Base-by-base conservation (phyloP, 2,329 filamentous ascomycete species). In the Pseudogymnoascus sp. region DNA sequence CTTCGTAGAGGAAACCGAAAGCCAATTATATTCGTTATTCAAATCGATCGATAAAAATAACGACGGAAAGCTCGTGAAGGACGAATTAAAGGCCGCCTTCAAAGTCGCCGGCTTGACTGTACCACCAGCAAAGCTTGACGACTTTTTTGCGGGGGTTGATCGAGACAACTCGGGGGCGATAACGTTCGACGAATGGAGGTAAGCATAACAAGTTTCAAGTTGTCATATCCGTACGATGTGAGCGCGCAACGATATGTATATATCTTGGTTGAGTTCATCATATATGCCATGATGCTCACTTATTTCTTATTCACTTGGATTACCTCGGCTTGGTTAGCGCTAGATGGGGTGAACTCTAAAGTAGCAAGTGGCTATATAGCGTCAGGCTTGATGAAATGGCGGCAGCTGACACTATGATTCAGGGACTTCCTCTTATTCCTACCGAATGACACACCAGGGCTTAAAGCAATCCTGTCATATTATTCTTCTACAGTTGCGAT, bases 121-220 rank as follows among this genome's bases (percentile, higher is more conserved):
- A 11, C 89, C 92, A 21, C 86, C 81, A 68, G 84, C 87, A 62
- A 89, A 91, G 72, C 79, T 99, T 53, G 84, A 91, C 67, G 84
- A 87, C 66, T 97, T 99, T 78, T 97, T 99, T 73, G 79, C 84
- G 67, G 89, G 96, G 73, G 89, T 99, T 70, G 95, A 99, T 75
- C 83, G 85, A 72, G 93, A 99, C 77, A 84, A 88, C 69, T 86
- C 79, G 70, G 73, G 72, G 2, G 79, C 81, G 67, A 96, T 97
- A 69, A 92, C 83, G 66, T 97, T 96, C 76, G 87, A 91, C 68
- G 95, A 99, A 82, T 97, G 95, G 95, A 88, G 93, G 93, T 97
- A 86, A 77, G 88, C 80, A 64, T 34, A 12, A 12, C 5, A 56
- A 34, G 18, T 34, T 8, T 56, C 49, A 6, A 6, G 3, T 34